Conservation (phyloP, 176 grass and related monocot species). For the Stipa capillata region DNA sequence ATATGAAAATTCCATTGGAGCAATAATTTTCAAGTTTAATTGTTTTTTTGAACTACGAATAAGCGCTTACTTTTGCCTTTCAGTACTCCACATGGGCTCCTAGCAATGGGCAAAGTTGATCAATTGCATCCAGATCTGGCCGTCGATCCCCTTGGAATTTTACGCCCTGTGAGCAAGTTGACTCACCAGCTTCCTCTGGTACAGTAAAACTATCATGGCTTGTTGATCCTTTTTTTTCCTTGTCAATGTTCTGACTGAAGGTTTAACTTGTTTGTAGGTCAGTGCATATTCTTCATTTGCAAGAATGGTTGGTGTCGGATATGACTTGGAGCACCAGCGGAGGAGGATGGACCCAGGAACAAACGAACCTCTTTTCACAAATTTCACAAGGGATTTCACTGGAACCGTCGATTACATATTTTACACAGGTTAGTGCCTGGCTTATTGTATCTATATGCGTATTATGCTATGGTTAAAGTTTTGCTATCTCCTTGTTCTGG, state of each 20-base stretch:
- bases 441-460: conserved; percentile 12
- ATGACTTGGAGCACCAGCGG: conserved; percentile 83
- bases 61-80: conserved; percentile 27
- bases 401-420: conserved; percentile 98
- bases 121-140: conserved; percentile 92
- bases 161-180: conserved; percentile 77
- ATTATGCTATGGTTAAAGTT: not conserved
- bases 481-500: not conserved
- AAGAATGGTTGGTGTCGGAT: conserved; percentile 54
- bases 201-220: conserved; percentile 15
- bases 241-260: conserved; percentile 16
- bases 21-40: not conserved
- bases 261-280: conserved; percentile 46
- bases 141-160: conserved; percentile 81
- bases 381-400: conserved; percentile 94
- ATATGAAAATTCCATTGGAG: conserved; percentile 1
- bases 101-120: conserved; percentile 92
- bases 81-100: conserved; percentile 86
- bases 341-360: conserved; percentile 91
- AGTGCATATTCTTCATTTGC: conserved; percentile 99
- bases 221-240: not conserved
- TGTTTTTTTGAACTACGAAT: not conserved
- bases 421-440: conserved; percentile 66
- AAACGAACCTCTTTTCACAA: conserved; percentile 97
- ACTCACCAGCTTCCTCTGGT: conserved; percentile 98